phyloP scores from a whole-genome alignment of 208 protist genomes.

The Leishmania mexicana region DNA sequence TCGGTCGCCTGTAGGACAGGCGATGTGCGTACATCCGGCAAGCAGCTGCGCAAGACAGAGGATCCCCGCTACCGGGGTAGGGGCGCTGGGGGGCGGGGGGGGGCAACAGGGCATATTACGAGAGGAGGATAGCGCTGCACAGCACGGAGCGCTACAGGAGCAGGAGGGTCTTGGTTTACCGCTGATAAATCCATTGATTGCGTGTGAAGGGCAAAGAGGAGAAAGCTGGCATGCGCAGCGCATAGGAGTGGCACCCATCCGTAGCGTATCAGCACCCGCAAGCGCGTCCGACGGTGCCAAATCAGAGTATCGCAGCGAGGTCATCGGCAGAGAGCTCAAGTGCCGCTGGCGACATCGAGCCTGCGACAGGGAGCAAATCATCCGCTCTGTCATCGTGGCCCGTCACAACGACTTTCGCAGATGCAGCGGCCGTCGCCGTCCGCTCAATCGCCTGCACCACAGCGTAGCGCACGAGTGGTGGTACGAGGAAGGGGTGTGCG shows the following conservation, averaged over 20 bases:
- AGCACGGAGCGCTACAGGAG: neutral
- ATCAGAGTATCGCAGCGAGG: slow-evolving; percentile 23
- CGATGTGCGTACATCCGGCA: neutral
- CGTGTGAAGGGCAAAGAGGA: neutral
- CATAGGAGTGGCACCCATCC: neutral
- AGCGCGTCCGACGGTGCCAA: neutral
- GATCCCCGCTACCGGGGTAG: neutral
- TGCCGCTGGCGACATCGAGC: neutral
- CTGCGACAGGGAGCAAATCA: neutral
- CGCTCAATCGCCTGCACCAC: neutral
- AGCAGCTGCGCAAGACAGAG: neutral
- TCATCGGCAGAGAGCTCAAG: slow-evolving; percentile 25
- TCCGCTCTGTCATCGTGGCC: neutral
- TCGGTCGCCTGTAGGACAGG: neutral
- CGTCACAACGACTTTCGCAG: neutral
- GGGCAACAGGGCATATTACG: neutral
- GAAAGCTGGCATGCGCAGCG: neutral
- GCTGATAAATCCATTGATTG: neutral
- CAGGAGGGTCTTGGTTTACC: neutral
- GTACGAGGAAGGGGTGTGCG: slow-evolving; percentile 20
- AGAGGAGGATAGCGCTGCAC: neutral
- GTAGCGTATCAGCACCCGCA: neutral
- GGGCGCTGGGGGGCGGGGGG: too few species aligned
- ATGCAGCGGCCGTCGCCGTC: neutral
- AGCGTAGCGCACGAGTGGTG: slow-evolving; percentile 16